These are phyloP conservation scores for Chytriomyces hyalinus DNA, from an alignment of 192 early-diverging fungal genomes.

Conservation along the genomic window DNA sequence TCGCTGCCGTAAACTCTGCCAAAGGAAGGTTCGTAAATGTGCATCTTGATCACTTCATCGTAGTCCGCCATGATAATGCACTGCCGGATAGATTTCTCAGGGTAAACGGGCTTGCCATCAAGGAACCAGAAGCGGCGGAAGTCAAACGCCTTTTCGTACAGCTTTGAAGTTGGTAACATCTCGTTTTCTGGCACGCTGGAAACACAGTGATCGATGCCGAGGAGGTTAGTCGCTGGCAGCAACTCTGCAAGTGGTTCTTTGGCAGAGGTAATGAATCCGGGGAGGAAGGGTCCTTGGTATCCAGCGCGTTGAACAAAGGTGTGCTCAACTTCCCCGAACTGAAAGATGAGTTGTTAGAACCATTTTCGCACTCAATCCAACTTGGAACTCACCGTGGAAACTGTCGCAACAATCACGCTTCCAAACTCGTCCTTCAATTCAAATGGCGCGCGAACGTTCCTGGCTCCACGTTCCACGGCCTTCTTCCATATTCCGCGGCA, in stretches of 20 bases:
- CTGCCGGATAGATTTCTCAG: conserved; percentile 67
- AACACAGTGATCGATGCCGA: conserved; percentile 91
- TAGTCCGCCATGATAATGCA: conserved; percentile 96
- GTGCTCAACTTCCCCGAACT: conserved; percentile 96
- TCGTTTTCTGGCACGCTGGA: conserved; percentile 92
- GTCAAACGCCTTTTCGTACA: conserved; percentile 87
- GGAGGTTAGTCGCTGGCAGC: conserved; percentile 67
- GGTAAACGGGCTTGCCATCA: conserved; percentile 70
- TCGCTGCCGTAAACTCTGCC: too few species aligned
- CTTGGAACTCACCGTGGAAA: conserved; percentile 64
- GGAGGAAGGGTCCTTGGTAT: conserved; percentile 89
- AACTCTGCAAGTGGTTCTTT: conserved; percentile 46
- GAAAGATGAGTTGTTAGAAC: too few species aligned
- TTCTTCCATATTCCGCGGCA: conserved; percentile 76
- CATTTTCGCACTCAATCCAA: too few species aligned
- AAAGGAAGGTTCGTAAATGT: conserved; percentile 78
- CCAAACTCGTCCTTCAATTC: conserved; percentile 80
- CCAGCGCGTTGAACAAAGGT: conserved; percentile 84
- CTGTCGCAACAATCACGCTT: conserved; percentile 88
- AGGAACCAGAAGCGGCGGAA: conserved; percentile 99
- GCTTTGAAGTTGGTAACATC: conserved; percentile 83
- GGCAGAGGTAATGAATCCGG: conserved; percentile 62
- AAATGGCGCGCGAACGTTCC: conserved; percentile 75
- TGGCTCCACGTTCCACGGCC: conserved; percentile 87
- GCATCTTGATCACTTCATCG: conserved; percentile 92